phyloP scores from a whole-genome alignment of 2,329 filamentous ascomycete genomes.

The Scedosporium aurantiacum region DNA sequence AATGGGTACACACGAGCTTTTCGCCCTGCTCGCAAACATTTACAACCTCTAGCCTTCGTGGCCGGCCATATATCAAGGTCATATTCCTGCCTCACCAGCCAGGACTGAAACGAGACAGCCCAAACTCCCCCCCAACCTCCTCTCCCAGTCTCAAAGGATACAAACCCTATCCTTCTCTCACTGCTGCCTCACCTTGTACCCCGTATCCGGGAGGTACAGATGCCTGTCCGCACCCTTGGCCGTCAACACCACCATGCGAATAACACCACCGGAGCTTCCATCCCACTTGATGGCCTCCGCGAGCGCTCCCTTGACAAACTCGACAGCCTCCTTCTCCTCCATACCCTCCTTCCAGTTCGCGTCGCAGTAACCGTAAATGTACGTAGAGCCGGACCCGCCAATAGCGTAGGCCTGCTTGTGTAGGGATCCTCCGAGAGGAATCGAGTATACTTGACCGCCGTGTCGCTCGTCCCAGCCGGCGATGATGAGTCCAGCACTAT shows the following conservation, averaged over 20 bases:
- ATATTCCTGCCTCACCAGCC: not conserved
- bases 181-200: slow-evolving; percentile 66
- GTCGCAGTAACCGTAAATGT: slow-evolving; percentile 99
- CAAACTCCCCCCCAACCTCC: not conserved
- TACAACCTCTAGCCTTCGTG: not conserved
- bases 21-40: not conserved
- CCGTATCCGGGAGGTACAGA: slow-evolving; percentile 87
- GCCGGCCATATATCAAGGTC: not conserved
- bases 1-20: not conserved
- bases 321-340: slow-evolving; percentile 80
- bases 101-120: no score
- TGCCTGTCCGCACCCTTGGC: slow-evolving; percentile 82
- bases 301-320: slow-evolving; percentile 86
- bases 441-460: slow-evolving; percentile 94
- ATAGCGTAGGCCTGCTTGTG: slow-evolving; percentile 97
- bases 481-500: slow-evolving; percentile 89
- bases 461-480: slow-evolving; percentile 95
- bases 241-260: slow-evolving; percentile 94
- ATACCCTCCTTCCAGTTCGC: slow-evolving; percentile 92
- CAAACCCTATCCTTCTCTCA: slow-evolving; percentile 14
- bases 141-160: not conserved
- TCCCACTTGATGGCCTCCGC: slow-evolving; percentile 99
- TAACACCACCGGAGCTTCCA: slow-evolving; percentile 94
- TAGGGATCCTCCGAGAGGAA: slow-evolving; percentile 88
- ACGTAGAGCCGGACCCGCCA: slow-evolving; percentile 91